Evolutionary conservation across 2,329 filamentous ascomycete genomes (phyloP).

Genomic region (Calonectria pseudoreteaudii): DNA sequence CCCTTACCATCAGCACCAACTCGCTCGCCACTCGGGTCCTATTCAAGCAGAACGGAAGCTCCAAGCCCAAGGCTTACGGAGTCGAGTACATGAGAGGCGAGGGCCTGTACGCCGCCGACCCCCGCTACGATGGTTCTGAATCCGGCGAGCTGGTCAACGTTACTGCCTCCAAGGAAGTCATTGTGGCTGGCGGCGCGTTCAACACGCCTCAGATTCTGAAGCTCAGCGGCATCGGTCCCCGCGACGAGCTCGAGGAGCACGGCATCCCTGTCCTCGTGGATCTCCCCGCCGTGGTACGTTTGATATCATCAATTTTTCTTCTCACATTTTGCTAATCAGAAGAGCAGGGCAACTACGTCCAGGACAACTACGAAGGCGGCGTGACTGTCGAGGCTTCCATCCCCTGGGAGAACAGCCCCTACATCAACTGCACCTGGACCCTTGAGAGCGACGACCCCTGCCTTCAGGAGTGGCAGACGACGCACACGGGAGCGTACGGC

Average conservation of each 20-base stretch:
- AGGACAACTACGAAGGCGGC: conserved; percentile 44
- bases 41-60: conserved; percentile 39
- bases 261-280: conserved; percentile 59
- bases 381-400: conserved; percentile 35
- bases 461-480: conserved; percentile 45
- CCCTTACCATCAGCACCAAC: conserved; percentile 53
- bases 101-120: conserved; percentile 56
- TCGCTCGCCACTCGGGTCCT: conserved; percentile 52
- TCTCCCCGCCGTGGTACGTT: conserved; percentile 55
- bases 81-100: conserved; percentile 53
- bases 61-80: conserved; percentile 31
- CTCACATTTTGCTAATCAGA: no score
- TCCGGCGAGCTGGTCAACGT: conserved; percentile 23
- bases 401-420: conserved; percentile 30
- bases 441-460: conserved; percentile 46
- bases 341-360: conserved; percentile 35
- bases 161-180: conserved; percentile 35
- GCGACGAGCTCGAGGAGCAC: conserved; percentile 49
- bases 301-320: no score
- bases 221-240: conserved; percentile 60
- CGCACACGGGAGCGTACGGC: conserved; percentile 36
- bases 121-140: conserved; percentile 25
- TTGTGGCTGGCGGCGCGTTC: conserved; percentile 37
- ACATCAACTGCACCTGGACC: conserved; percentile 23
- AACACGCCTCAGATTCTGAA: conserved; percentile 58